A percentile compares a stretch with the other conserved stretches of the same genome.
These are phyloP conservation scores for Takakia lepidozioides DNA, from an alignment of 225 moss, liverwort and hornwort species.

Conservation along the genomic window DNA sequence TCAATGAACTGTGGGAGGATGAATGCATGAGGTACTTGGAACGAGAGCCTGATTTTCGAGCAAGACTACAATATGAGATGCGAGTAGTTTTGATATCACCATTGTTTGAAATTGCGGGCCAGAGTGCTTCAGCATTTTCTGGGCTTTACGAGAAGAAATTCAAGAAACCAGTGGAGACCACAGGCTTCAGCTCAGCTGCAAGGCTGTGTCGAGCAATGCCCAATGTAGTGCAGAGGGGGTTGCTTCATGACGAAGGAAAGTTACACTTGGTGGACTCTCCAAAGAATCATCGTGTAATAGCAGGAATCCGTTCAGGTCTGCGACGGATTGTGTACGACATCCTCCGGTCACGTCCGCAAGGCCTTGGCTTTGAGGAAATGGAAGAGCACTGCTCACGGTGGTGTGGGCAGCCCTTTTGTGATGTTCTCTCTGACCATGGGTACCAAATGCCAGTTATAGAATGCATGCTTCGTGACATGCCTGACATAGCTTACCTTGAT, in stretches of 20 bases:
- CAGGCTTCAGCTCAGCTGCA: slow-evolving; percentile 49
- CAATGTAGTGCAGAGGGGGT: slow-evolving; percentile 50
- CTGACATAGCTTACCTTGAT: slow-evolving; percentile 43
- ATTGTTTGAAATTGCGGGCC: slow-evolving; percentile 32
- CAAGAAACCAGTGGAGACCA: slow-evolving; percentile 26
- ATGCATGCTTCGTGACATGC: slow-evolving; percentile 55
- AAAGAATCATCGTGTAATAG: slow-evolving; percentile 63
- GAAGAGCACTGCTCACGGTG: slow-evolving; percentile 36
- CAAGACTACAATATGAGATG: slow-evolving; percentile 65
- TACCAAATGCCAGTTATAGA: slow-evolving; percentile 45
- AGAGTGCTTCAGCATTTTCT: slow-evolving; percentile 36
- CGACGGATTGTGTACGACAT: slow-evolving; percentile 52
- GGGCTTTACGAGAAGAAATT: slow-evolving; percentile 53
- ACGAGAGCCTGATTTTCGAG: slow-evolving; percentile 43
- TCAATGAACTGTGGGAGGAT: slow-evolving; percentile 40
- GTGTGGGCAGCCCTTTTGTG: slow-evolving; percentile 29
- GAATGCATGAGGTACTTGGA: slow-evolving; percentile 57
- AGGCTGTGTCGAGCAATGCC: slow-evolving; percentile 77
- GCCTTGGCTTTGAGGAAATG: slow-evolving; percentile 18
- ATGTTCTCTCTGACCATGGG: slow-evolving; percentile 49
- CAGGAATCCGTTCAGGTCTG: slow-evolving; percentile 71
- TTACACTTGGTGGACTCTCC: slow-evolving; percentile 56
- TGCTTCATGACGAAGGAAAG: slow-evolving; percentile 45
- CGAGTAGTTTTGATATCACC: slow-evolving; percentile 58
- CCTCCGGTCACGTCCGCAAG: slow-evolving; percentile 16